These are phyloP conservation scores for Cyclanthera cordifolia DNA, from an alignment of 306 rosid genomes.

Conservation along the genomic window DNA sequence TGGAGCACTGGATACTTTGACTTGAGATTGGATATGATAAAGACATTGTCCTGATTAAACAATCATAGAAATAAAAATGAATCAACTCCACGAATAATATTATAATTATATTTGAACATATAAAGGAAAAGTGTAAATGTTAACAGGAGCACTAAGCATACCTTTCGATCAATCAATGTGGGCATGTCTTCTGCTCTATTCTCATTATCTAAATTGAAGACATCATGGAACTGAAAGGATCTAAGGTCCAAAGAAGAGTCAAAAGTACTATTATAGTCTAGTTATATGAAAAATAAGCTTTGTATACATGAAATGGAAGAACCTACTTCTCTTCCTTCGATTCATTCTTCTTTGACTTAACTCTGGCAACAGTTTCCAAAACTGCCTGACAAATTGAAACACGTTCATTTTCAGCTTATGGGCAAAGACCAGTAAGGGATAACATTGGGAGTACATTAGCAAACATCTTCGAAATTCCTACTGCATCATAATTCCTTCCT, in stretches of 20 bases:
- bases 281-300: constrained; percentile 15
- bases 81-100: background rate
- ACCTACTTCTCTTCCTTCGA: constrained; percentile 86
- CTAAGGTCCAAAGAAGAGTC: constrained; percentile 31
- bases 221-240: constrained; percentile 86
- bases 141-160: constrained; percentile 17
- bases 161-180: constrained; percentile 85
- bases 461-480: background rate
- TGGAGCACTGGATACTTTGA: constrained; percentile 92
- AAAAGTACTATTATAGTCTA: constrained; percentile 15
- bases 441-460: background rate
- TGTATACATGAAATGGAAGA: constrained; percentile 3
- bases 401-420: constrained; percentile 4
- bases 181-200: constrained; percentile 88
- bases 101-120: background rate
- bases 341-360: constrained; percentile 79
- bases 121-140: background rate
- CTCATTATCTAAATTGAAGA: constrained; percentile 78
- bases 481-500: background rate
- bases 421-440: background rate
- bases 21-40: constrained; percentile 76
- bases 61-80: constrained; percentile 12
- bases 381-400: constrained; percentile 55
- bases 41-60: constrained; percentile 72
- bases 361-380: constrained; percentile 97